Conservation (phyloP, 2,329 filamentous ascomycete genomes). For the Exophiala viscosa region DNA sequence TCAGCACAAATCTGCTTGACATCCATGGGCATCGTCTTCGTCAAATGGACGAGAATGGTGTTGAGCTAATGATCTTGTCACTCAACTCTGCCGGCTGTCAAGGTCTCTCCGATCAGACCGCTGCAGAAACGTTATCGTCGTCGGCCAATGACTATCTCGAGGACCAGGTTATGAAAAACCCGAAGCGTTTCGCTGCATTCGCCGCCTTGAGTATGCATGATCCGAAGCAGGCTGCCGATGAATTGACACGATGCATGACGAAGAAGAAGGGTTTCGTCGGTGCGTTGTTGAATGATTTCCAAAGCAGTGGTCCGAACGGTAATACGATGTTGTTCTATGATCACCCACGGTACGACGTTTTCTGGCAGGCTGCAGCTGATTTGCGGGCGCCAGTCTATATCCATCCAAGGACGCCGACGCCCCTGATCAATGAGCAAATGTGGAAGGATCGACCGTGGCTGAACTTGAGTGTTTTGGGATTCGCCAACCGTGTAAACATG, state of each 20-base stretch:
- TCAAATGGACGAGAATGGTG: conserved; percentile 26
- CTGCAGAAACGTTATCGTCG: conserved; percentile 24
- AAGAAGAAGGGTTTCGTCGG: conserved; percentile 55
- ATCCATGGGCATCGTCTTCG: conserved; percentile 6
- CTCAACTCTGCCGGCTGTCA: conserved; percentile 27
- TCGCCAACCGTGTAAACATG: conserved; percentile 23
- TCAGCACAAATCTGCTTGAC: conserved; percentile 5
- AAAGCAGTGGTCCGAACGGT: conserved; percentile 54
- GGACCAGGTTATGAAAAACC: conserved; percentile 27
- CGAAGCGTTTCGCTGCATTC: conserved; percentile 45
- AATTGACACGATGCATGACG: conserved; percentile 46
- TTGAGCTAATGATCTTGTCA: conserved; percentile 28
- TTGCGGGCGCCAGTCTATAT: conserved; percentile 25
- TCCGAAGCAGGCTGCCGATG: conserved; percentile 36
- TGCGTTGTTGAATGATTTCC: conserved; percentile 58
- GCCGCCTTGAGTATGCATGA: conserved; percentile 39
- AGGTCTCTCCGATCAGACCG: conserved; percentile 19
- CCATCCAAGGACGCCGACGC: conserved; percentile 39
- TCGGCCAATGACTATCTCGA: conserved; percentile 27
- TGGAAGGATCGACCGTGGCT: conserved; percentile 23
- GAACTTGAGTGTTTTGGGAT: conserved; percentile 16
- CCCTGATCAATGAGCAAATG: conserved; percentile 35
- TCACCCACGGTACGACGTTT: conserved; percentile 53
- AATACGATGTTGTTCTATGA: conserved; percentile 64
- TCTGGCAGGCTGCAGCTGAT: conserved; percentile 20